Conservation (phyloP, 768 basidiomycete species). For the Serendipita sp. region DNA sequence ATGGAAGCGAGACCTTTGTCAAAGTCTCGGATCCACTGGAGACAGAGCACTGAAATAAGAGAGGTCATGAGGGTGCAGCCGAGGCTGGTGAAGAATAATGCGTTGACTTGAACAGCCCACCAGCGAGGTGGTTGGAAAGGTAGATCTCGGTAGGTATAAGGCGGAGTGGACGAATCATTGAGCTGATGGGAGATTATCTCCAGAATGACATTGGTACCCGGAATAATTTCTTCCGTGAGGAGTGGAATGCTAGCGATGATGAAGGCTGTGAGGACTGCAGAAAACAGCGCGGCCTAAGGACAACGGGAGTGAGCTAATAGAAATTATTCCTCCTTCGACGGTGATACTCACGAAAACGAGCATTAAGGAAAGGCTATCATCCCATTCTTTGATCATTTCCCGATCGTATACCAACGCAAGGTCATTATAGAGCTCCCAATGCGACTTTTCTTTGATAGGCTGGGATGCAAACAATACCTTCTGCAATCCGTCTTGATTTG, state of each 20-base stretch:
- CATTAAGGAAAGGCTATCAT: not conserved
- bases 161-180: not conserved
- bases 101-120: not conserved
- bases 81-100: not conserved
- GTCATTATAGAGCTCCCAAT: not conserved
- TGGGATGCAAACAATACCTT: too few relatives aligned
- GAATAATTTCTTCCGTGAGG: not conserved
- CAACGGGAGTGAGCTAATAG: not conserved
- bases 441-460: not conserved
- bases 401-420: not conserved
- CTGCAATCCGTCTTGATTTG: slow-evolving; percentile 8
- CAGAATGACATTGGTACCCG: not conserved
- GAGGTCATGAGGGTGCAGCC: not conserved
- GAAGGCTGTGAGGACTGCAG: not conserved
- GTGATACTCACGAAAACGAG: not conserved
- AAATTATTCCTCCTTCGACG: too few relatives aligned
- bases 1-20: not conserved
- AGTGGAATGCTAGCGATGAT: not conserved
- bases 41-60: not conserved
- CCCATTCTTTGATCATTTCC: not conserved
- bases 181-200: not conserved
- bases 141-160: not conserved
- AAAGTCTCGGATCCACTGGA: not conserved
- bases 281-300: not conserved
- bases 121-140: not conserved